A percentile compares a stretch with the other conserved stretches of the same genome.
phyloP scores from a whole-genome alignment of 2,329 filamentous ascomycete species.

The Pseudocercospora crystallina region DNA sequence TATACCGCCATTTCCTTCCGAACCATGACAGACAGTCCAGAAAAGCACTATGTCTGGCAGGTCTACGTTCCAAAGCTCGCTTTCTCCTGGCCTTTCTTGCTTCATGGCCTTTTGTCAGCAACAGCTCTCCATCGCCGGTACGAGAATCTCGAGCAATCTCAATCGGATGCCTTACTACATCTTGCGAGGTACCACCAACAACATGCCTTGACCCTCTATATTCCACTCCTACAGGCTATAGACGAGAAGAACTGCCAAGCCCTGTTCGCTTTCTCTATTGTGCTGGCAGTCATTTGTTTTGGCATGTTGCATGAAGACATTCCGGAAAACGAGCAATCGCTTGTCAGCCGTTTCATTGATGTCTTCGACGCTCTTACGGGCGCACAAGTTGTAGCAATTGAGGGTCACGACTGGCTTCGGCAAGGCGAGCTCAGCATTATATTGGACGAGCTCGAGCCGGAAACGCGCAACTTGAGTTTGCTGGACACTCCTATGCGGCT shows the following conservation, averaged over 20 bases:
- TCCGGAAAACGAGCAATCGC: constrained; percentile 1
- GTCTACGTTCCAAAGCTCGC: constrained; percentile 18
- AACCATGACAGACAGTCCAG: constrained; percentile 14
- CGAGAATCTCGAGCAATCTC: constrained; percentile 1
- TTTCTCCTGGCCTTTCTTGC: constrained; percentile 21
- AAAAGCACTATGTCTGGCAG: constrained; percentile 17
- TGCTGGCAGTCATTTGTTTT: constrained; percentile 19
- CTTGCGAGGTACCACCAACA: constrained; percentile 26
- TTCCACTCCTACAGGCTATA: constrained; percentile 22
- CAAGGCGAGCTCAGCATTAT: constrained; percentile 13
- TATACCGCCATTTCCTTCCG: constrained; percentile 20
- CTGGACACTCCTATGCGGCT: constrained; percentile 12
- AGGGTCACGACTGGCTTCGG: constrained; percentile 15
- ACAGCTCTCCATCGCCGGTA: constrained; percentile 20
- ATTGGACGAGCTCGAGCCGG: constrained; percentile 8
- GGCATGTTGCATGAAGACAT: constrained; percentile 17
- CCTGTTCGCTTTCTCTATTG: constrained; percentile 22
- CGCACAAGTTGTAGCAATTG: constrained; percentile 16
- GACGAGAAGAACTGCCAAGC: constrained; percentile 25
- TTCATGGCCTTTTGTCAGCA: constrained; percentile 21
- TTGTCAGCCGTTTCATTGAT: constrained; percentile 19
- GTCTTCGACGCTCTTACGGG: constrained; percentile 21
- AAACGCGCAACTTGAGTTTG: constrained; percentile 10
- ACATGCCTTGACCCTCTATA: constrained; percentile 24
- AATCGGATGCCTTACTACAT: constrained; percentile 17